Conservation (phyloP, 2,329 filamentous ascomycete genomes). For the Cladosporium colombiae region DNA sequence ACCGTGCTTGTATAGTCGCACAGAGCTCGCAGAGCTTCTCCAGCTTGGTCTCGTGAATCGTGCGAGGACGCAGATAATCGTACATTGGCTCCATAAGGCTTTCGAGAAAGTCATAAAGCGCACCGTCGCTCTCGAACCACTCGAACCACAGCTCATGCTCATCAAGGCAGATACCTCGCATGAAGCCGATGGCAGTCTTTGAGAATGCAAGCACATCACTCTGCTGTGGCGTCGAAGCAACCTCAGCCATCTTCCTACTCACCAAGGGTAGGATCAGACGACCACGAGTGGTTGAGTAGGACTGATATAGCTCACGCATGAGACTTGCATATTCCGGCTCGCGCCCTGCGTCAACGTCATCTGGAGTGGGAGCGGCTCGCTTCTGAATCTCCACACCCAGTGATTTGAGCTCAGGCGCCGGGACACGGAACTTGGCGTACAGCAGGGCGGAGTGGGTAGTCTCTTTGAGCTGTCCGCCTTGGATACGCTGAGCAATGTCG, state of each 20-base stretch:
- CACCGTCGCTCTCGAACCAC: conserved; percentile 65
- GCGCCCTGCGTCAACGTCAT: conserved; percentile 52
- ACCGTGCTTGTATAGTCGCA: conserved; percentile 65
- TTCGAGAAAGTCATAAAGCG: conserved; percentile 66
- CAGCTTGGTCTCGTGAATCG: conserved; percentile 67
- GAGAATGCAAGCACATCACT: conserved; percentile 67
- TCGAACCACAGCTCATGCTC: conserved; percentile 68
- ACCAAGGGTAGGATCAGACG: conserved; percentile 63
- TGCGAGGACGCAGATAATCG: conserved; percentile 64
- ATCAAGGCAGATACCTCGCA: conserved; percentile 65
- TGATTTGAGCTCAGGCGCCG: conserved; percentile 64
- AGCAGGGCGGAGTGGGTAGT: conserved; percentile 70
- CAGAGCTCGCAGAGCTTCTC: conserved; percentile 68
- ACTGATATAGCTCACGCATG: conserved; percentile 65
- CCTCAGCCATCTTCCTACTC: conserved; percentile 60
- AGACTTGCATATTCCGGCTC: conserved; percentile 66
- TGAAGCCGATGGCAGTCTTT: conserved; percentile 64
- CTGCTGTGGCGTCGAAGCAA: conserved; percentile 60
- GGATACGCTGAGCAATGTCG: conserved; percentile 63
- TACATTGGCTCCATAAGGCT: conserved; percentile 68
- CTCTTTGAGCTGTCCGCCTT: conserved; percentile 68
- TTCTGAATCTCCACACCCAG: conserved; percentile 69
- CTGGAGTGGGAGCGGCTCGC: conserved; percentile 56
- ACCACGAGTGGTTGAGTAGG: conserved; percentile 60
- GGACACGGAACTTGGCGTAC: conserved; percentile 70